Evolutionary conservation across 208 protist species (phyloP).

Genomic region (Acanthamoeba castellanii): DNA sequence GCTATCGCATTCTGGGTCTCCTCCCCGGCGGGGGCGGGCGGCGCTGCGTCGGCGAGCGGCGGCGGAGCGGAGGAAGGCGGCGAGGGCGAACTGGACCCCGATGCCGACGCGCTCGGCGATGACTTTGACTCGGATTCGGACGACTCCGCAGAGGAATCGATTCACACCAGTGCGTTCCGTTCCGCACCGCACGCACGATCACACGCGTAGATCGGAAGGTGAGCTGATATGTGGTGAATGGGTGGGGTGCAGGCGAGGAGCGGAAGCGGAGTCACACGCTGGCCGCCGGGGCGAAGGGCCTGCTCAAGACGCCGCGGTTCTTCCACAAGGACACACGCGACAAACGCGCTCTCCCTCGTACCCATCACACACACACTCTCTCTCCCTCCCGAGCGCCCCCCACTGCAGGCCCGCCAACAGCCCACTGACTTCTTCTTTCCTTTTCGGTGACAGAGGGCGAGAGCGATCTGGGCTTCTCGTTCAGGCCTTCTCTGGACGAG

Average conservation of each 20-base stretch:
- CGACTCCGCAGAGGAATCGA: not conserved
- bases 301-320: slow-evolving; percentile 19
- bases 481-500: not conserved
- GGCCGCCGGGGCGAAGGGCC: slow-evolving; percentile 8
- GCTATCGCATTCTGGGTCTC: slow-evolving; percentile 45
- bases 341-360: slow-evolving; percentile 5
- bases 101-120: not conserved
- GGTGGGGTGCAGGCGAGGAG: not conserved
- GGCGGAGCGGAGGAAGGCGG: not conserved
- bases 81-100: slow-evolving; percentile 25
- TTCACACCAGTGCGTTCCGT: not conserved
- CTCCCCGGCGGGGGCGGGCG: slow-evolving; percentile 27
- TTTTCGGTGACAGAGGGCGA: not conserved
- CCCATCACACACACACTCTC: not conserved
- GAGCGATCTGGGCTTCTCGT: not conserved
- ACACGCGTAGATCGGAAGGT: no score
- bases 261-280: slow-evolving; percentile 35
- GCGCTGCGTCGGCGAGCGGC: not conserved
- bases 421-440: not conserved
- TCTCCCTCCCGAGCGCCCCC: not conserved
- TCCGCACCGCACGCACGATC: not conserved
- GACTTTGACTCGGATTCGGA: not conserved
- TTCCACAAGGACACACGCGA: slow-evolving; percentile 20
- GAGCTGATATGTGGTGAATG: not conserved
- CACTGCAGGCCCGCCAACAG: no score